Evolutionary conservation across 805 yeast species (phyloP), one percentile per base, ranked within the genome.

Genomic region (Zygotorulaspora danielsina): DNA sequence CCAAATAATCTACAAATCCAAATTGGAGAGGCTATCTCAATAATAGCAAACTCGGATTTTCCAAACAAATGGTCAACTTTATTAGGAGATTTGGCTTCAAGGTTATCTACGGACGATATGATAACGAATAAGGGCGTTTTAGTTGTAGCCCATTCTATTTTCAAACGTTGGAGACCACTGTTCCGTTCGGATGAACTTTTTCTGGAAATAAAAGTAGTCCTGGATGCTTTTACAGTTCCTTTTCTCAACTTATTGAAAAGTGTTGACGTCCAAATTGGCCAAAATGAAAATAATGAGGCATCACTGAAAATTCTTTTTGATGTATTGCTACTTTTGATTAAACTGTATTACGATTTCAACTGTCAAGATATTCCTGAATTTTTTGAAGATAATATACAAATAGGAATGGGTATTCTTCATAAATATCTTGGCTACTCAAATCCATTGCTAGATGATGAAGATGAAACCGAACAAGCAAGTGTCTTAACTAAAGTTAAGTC

Each of bases 361-460:
- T 90, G 97, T 64, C 98, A 94, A 66, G 99, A 93, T 64, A 82
- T 93, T 38, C 98, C 99, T 1, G 98, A 89, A 64, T 93, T 90
- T 58, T 93, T 93, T 59, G 99, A 94, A 65, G 97, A 93, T 64
- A 76, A 93, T 59, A 66, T 93, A 62, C 67, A 72, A 28, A 67
- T 65, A 12, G 88, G 94, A 38, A 85, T 94, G 93, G 70, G 71
- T 4, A 75, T 89, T 19, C 70, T 89, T 50, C 94, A 87, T 59
- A 84, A 84, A 63, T 90, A 89, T 59, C 69, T 93, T 42, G 65
- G 72, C 28, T 86, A 79, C 56, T 57, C 68, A 11, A 79, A 79
- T 42, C 67, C 73, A 0, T 47, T 79, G 36, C 61, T 84, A 4
- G 77, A 70, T 13, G 77, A 77, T 36, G 65, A 67, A 2, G 78